Conservation (phyloP, 1,139 yeast species). For the Taphrina betulina region DNA sequence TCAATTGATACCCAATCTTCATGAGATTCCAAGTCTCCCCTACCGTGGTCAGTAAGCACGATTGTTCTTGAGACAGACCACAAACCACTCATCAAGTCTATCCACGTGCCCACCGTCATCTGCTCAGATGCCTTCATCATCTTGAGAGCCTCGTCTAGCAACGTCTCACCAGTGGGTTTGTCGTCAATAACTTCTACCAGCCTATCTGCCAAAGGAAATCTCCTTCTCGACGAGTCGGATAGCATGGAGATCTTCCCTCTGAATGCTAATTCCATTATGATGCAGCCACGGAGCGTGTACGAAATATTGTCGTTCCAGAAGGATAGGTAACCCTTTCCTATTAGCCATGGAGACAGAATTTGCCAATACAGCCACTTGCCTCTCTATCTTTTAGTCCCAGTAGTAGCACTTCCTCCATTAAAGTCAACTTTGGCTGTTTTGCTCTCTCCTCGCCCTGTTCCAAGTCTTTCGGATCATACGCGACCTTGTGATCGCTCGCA, state of each 20-base stretch:
- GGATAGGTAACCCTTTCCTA: constrained; percentile 70
- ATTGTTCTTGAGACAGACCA: not conserved
- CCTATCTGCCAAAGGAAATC: constrained; percentile 84
- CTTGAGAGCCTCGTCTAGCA: constrained; percentile 87
- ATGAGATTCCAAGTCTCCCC: constrained; percentile 93
- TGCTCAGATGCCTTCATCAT: constrained; percentile 84
- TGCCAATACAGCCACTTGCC: constrained; percentile 30
- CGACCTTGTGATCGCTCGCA: constrained; percentile 57
- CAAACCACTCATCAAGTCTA: constrained; percentile 77
- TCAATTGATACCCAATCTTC: constrained; percentile 90
- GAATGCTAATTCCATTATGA: constrained; percentile 84
- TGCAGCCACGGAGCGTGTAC: constrained; percentile 93
- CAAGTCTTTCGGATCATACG: constrained; percentile 76
- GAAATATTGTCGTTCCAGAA: constrained; percentile 98
- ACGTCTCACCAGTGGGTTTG: constrained; percentile 88
- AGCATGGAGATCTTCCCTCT: constrained; percentile 85
- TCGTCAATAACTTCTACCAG: constrained; percentile 82
- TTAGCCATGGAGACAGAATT: not conserved
- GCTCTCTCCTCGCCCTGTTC: constrained; percentile 52
- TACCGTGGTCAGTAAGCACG: not conserved
- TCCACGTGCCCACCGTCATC: constrained; percentile 85
- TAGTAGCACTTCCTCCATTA: constrained; percentile 93
- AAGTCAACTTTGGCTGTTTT: constrained; percentile 68
- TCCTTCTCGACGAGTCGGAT: constrained; percentile 88
- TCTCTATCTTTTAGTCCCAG: constrained; percentile 93